Base-by-base conservation (phyloP, 1,139 yeast species). In the Kodamaea ohmeri region DNA sequence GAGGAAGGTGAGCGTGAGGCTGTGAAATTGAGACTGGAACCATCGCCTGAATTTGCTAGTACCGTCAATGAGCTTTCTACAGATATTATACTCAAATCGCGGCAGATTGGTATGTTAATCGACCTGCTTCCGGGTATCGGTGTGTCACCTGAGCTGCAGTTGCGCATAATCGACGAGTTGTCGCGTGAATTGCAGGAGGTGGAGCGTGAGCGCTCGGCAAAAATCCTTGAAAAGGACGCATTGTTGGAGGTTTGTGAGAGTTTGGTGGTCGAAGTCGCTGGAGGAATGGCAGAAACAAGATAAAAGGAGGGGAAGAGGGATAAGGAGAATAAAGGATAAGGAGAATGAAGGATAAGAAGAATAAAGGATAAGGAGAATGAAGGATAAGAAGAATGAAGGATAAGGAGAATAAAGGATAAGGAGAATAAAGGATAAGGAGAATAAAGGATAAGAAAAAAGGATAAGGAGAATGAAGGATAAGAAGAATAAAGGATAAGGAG, bases 111-210 rank as follows among this genome's bases (percentile, higher is more conserved):
- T 35, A 80, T 85, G 60, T 74, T 92, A 28, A 89, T 92, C 22
- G 95, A 87, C 55, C 80, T 95, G 2, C 65, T 92, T 34, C 98
- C 99, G 0, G 98, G 97, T 3, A 86, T 89, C 2, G 96, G 95
- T 11, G 89, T 85, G 1, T 79, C 90, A 2, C 87, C 87, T 21
- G 76, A 73, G 31, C 81, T 78, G 38, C 98, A 92, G 60, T 57
- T 89, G 55, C 64, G 65, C 25, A 71, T 75, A 46, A 85, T 92
- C 14, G 73, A 72, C 35, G 67, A 67, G n/a, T 65, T 92, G 36
- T 83, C 88, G 42, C 56, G 58, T 29, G 87, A 86, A 48, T 64
- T 92, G 40, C 71, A 73, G 17, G 64, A 65, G 4, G 80, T 83
- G 1, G 95, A 90, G 51, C 56, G 62, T 17, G 76, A 78, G 39